phyloP scores from a whole-genome alignment of 148 eudicot species.

The Vaccinium myrtillus region DNA sequence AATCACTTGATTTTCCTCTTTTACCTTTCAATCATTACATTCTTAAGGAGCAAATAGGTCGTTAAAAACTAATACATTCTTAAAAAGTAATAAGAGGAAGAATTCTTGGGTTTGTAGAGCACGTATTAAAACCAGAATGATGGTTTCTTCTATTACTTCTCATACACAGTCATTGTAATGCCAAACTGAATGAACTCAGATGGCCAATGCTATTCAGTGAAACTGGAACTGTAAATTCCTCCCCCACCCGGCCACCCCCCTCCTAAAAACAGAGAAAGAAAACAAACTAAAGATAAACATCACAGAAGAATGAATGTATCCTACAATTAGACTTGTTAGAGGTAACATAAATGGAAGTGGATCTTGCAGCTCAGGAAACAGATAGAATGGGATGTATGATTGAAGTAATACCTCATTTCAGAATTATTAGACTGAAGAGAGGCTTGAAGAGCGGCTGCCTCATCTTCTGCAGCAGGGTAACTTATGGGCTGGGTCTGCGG shows the following conservation, averaged over 20 bases:
- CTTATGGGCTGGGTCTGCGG: slow-evolving; percentile 79
- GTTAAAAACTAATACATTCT: not conserved
- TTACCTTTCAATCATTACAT: not conserved
- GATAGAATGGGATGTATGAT: not conserved
- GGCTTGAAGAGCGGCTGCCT: slow-evolving; percentile 75
- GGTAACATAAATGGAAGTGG: not conserved
- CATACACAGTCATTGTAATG: slow-evolving; percentile 4
- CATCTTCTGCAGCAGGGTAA: slow-evolving; percentile 42
- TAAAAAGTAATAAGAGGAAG: too few relatives aligned
- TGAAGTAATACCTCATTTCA: slow-evolving; percentile 63
- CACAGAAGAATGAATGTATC: not conserved
- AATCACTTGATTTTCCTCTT: too few relatives aligned
- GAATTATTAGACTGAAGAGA: slow-evolving; percentile 76
- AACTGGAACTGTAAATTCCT: not conserved
- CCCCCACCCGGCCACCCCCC: not conserved
- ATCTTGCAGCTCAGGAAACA: not conserved
- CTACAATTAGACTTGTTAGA: not conserved
- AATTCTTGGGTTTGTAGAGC: not conserved
- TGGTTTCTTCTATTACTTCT: not conserved
- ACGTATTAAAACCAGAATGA: not conserved
- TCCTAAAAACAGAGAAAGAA: not conserved
- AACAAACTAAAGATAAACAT: not conserved
- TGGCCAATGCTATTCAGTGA: not conserved
- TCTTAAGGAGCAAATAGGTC: not conserved
- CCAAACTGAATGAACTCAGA: not conserved